A percentile compares a stretch with the other conserved stretches of the same genome.
Conservation (phyloP, 2,329 filamentous ascomycete species). For the Botrytis porri region DNA sequence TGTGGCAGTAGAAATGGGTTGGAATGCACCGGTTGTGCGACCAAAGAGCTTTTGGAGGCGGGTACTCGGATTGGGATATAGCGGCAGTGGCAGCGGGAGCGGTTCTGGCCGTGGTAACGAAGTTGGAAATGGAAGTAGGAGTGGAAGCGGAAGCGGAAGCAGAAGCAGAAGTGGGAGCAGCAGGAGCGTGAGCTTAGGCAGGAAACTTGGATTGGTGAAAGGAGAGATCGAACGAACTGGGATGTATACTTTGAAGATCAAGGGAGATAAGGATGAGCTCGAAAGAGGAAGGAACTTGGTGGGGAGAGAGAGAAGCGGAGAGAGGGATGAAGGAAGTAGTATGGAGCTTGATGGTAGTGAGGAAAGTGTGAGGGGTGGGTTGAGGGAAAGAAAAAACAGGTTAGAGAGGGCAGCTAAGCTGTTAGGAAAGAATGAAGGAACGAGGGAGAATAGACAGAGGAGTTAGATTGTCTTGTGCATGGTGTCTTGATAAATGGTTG, state of each 20-base stretch:
- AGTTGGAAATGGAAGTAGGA: not conserved
- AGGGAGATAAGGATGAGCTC: not conserved
- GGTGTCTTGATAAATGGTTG: not conserved
- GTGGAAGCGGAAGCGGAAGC: not conserved
- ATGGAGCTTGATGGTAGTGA: conserved; percentile 8
- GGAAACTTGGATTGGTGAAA: conserved; percentile 4
- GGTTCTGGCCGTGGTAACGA: not conserved
- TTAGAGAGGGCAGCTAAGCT: conserved; percentile 8
- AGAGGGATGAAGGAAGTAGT: not conserved
- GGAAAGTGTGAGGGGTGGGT: not conserved
- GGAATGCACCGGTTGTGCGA: not conserved
- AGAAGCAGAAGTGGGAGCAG: not conserved
- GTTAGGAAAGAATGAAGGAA: conserved; percentile 1
- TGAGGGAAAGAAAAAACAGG: not conserved
- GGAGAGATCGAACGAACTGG: conserved; percentile 13
- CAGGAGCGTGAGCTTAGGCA: not conserved
- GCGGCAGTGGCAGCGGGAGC: not conserved
- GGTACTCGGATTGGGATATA: conserved; percentile 1
- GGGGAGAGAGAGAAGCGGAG: not conserved
- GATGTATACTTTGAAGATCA: conserved; percentile 17
- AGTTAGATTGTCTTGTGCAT: not conserved
- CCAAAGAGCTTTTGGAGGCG: conserved; percentile 7
- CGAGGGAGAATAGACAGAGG: not conserved
- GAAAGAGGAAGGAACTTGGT: not conserved
- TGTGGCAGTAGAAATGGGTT: not conserved